Evolutionary conservation across 2,329 filamentous ascomycete species (phyloP).

Genomic region (Venturia oleaginea): DNA sequence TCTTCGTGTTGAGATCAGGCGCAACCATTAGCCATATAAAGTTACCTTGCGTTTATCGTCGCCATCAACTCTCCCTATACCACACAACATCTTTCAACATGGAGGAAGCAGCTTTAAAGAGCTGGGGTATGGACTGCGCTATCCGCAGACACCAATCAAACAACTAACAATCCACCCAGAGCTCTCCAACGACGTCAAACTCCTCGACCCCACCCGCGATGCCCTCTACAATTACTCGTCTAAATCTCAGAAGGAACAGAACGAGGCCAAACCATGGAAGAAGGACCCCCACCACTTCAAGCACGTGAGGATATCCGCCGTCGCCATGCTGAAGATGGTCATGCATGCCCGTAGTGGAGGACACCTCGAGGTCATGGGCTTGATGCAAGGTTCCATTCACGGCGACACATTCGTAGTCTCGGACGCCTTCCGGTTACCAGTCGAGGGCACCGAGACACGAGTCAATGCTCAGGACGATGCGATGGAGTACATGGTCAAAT

Average conservation of each 20-base stretch:
- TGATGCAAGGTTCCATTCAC: slow-evolving; percentile 93
- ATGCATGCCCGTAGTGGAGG: slow-evolving; percentile 98
- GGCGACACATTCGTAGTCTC: slow-evolving; percentile 83
- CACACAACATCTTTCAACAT: slow-evolving; percentile 5
- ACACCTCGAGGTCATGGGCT: slow-evolving; percentile 86
- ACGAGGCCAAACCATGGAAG: slow-evolving; percentile 62
- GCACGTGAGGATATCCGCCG: slow-evolving; percentile 82
- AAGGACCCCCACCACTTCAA: slow-evolving; percentile 82
- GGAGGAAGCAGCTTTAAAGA: slow-evolving; percentile 50
- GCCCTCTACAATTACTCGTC: slow-evolving; percentile 80
- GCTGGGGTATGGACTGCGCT: slow-evolving; percentile 45
- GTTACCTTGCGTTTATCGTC: background rate
- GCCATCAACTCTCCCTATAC: slow-evolving; percentile 1
- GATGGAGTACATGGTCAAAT: slow-evolving; percentile 93
- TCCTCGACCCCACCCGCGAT: slow-evolving; percentile 66
- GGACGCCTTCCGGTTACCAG: slow-evolving; percentile 85
- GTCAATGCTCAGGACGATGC: slow-evolving; percentile 95
- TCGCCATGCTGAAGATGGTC: slow-evolving; percentile 95
- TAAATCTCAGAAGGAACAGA: slow-evolving; percentile 57
- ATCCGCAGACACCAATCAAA: background rate
- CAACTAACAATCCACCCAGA: slow-evolving; percentile 57
- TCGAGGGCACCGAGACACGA: slow-evolving; percentile 96
- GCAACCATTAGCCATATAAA: background rate
- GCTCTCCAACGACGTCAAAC: slow-evolving; percentile 68
- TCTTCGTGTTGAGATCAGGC: background rate